Evolutionary conservation across 768 basidiomycete genomes (phyloP), one percentile per base, ranked within the genome.

Genomic region (Trametes maxima): DNA sequence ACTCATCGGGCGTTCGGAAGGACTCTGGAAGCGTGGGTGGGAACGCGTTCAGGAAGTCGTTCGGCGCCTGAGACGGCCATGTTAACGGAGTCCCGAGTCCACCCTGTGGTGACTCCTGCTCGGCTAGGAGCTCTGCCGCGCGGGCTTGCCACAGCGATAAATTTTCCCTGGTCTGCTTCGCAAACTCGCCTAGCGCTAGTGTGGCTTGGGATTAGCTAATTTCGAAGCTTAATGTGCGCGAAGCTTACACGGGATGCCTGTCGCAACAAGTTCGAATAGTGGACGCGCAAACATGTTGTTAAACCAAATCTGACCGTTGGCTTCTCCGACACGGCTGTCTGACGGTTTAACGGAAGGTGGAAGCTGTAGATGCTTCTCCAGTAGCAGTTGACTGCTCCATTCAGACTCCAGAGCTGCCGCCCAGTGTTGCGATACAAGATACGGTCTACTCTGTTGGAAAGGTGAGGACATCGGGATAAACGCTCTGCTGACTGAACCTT

Each of bases 371-470:
- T 86, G 83, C 63, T 84, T 81, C 73, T 99, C 97, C 4, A 98
- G 82, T n/a, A 81, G 78, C 1, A 94, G 90, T 73, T 99, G 97
- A 12, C 85, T 85, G 8, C 85, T 80, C 97, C 97, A 98, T 76
- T 99, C 97, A 55, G 87, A 80, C 75, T 89, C 84, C 40, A 99
- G 75, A 2, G 92, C 94, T 14, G 85, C 80, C 8, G 95, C 94
- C 97, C 97, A 99, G 64, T 93, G 87, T 68, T 91, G 86, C 3
- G 94, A 93, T 14, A 97, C 92, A n/a, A 85, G 78, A 64, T 93
- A 91, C 0, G 97, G 96, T 19, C 96, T 94, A 64, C 89, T 89
- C 95, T 98, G 68, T 36, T 45, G 58, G 8, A 48, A 54, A 21
- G 5, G 28, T 65, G 33, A 59, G 22, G 58, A 48, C 21, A 52